Percentiles rank a stretch among this genome's conserved stretches.
phyloP scores from a whole-genome alignment of 1,284 basidiomycete species.

The Sphagnurus paluster region DNA sequence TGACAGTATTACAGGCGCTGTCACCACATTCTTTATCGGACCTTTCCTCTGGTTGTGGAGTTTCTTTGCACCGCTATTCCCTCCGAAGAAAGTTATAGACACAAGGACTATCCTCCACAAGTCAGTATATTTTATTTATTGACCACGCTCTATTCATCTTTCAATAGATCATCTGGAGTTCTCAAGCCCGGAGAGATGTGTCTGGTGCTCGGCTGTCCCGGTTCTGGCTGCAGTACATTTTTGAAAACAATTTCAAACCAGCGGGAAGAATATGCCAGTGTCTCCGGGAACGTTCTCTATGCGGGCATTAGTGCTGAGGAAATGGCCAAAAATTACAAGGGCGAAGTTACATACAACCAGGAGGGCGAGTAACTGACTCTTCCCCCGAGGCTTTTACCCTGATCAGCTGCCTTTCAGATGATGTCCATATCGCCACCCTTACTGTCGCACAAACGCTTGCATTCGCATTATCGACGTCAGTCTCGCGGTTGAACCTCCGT shows the following conservation, averaged over 20 bases:
- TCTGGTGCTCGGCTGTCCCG: slow-evolving; percentile 83
- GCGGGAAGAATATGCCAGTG: slow-evolving; percentile 56
- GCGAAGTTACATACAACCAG: slow-evolving; percentile 85
- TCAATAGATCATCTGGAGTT: slow-evolving; percentile 65
- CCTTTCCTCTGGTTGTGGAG: slow-evolving; percentile 54
- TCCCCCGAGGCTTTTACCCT: background rate
- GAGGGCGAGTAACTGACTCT: slow-evolving; percentile 49
- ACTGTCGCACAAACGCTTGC: slow-evolving; percentile 73
- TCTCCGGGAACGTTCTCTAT: slow-evolving; percentile 71
- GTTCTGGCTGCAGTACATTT: slow-evolving; percentile 80
- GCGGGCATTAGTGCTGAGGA: slow-evolving; percentile 68
- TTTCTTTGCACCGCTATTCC: slow-evolving; percentile 54
- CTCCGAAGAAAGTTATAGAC: slow-evolving; percentile 41
- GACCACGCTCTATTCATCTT: slow-evolving; percentile 28
- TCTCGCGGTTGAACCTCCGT: background rate
- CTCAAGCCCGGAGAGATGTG: slow-evolving; percentile 68
- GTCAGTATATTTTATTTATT: slow-evolving; percentile 38
- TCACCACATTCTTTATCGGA: slow-evolving; percentile 55
- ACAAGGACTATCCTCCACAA: slow-evolving; percentile 64
- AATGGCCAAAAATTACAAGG: slow-evolving; percentile 70
- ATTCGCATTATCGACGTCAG: slow-evolving; percentile 64
- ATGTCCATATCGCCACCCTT: slow-evolving; percentile 76
- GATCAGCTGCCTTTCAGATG: slow-evolving; percentile 42
- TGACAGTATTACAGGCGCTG: slow-evolving; percentile 48
- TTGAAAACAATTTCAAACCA: slow-evolving; percentile 78